Base-by-base conservation (phyloP, 495 filamentous ascomycete species). In the Talaromyces borbonicus region DNA sequence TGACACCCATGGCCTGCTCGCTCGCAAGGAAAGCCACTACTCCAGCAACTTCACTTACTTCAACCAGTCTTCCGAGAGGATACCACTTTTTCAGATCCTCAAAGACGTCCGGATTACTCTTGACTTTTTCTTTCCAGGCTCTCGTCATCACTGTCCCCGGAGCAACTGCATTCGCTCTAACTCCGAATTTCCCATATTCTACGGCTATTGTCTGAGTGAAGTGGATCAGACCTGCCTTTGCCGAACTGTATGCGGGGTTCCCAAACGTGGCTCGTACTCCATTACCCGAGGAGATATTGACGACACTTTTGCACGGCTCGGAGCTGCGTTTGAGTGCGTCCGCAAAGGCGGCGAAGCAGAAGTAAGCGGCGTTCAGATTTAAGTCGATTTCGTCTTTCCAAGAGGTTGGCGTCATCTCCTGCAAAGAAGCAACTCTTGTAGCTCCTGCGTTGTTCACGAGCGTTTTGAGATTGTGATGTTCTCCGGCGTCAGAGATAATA, bases 1-100 rank as follows among this genome's bases (percentile, higher is more conserved):
- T 75, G 38, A 77, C 68, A 68, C 70, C 75, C 14, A 67, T 57
- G 8, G 70, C 60, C 42, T 75, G 60, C 35, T 70, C 65, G 1
- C 63, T 59, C 3, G 68, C 67, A 6, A 77, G 56, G 45, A 74
- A 75, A 0, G 57, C 55, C 0, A 60, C 58, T 5, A 58, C 62
- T 9, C 51, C 52, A 20, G 56, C 61, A 30, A 57, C 60, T 51
- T 79, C 75, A 15, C 27, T 24, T 16, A 42, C 39, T 11, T 42
- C 39, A 5, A 42, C 20, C 15, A 27, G 16, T 18, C 39, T 16
- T 1, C 23, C 23, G 12, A 42, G 5, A 15, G 39, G 39, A 11
- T 42, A 42, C 39, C 39, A 42, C 19, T 42, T 25, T 19, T 25
- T 42, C 39, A 42, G 12, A 2, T 42, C 39, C 23, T 42, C 39